Evolutionary conservation across 805 yeast genomes (phyloP).

Genomic region (Lipomyces orientalis): DNA sequence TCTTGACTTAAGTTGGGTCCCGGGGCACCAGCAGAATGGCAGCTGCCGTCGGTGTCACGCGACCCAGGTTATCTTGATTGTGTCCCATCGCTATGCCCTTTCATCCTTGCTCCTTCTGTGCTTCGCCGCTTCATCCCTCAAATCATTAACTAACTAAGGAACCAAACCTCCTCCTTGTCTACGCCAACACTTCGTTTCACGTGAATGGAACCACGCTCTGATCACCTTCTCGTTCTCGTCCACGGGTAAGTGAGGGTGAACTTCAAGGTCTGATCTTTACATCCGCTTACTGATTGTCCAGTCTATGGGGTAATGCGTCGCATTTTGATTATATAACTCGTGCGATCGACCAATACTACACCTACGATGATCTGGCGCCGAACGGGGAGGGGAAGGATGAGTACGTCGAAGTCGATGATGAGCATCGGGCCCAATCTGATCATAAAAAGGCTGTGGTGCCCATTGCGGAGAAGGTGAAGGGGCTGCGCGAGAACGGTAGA

Average conservation of each 20-base stretch:
- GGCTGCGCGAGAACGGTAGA: conserved; percentile 38
- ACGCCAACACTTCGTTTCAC: background rate
- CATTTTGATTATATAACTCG: conserved; percentile 64
- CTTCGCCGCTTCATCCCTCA: background rate
- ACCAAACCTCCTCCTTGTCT: background rate
- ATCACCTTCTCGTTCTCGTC: conserved; percentile 66
- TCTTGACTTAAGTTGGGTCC: background rate
- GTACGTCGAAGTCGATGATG: conserved; percentile 48
- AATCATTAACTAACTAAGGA: background rate
- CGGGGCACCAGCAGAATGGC: background rate
- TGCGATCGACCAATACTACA: conserved; percentile 32
- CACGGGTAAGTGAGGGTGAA: conserved; percentile 60
- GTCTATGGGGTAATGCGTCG: conserved; percentile 76
- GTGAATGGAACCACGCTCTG: conserved; percentile 35
- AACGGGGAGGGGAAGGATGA: conserved; percentile 1
- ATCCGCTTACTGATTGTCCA: conserved; percentile 39
- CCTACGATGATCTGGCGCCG: conserved; percentile 40
- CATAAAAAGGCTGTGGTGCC: conserved; percentile 32
- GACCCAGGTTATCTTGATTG: background rate
- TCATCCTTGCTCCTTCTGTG: background rate
- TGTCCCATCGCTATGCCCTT: no score
- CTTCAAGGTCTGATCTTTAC: background rate
- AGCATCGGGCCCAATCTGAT: conserved; percentile 23
- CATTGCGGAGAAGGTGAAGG: conserved; percentile 39
- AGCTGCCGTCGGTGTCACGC: background rate